These are phyloP conservation scores for Trametes cinnabarina DNA, from an alignment of 768 basidiomycete species.

Conservation along the genomic window DNA sequence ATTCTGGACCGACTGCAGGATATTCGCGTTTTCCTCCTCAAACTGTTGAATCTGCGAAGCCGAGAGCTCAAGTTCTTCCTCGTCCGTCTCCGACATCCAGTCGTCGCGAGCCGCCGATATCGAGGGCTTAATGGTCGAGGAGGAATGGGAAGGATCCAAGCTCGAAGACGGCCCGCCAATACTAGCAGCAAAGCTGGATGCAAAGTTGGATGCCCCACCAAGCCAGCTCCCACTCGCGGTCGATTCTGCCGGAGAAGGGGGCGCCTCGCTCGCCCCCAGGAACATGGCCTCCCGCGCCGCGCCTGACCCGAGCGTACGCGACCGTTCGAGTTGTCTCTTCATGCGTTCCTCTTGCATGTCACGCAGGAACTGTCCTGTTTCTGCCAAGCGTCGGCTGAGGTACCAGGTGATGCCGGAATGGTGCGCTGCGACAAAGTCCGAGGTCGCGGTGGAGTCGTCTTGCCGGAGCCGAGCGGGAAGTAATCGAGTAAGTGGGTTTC, in stretches of 20 bases:
- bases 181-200: slow-evolving; percentile 38
- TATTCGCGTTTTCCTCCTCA: slow-evolving; percentile 85
- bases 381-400: slow-evolving; percentile 76
- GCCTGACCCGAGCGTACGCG: slow-evolving; percentile 78
- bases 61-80: slow-evolving; percentile 80
- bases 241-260: slow-evolving; percentile 20
- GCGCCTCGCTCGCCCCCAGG: slow-evolving; percentile 30
- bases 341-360: slow-evolving; percentile 94
- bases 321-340: slow-evolving; percentile 81
- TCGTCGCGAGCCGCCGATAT: slow-evolving; percentile 33
- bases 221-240: slow-evolving; percentile 53
- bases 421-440: slow-evolving; percentile 83
- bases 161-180: slow-evolving; percentile 41
- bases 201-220: slow-evolving; percentile 55
- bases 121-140: slow-evolving; percentile 24
- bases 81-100: slow-evolving; percentile 56
- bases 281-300: slow-evolving; percentile 62
- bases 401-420: slow-evolving; percentile 92
- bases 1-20: slow-evolving; percentile 81
- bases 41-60: slow-evolving; percentile 90
- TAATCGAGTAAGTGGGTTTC: slow-evolving; percentile 64
- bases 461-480: slow-evolving; percentile 69
- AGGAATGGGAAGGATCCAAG: slow-evolving; percentile 23
- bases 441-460: slow-evolving; percentile 53
- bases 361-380: slow-evolving; percentile 74